Evolutionary conservation across 2,329 filamentous ascomycete genomes (phyloP), one percentile per base, ranked within the genome.

Genomic region (Akanthomyces lecanii): DNA sequence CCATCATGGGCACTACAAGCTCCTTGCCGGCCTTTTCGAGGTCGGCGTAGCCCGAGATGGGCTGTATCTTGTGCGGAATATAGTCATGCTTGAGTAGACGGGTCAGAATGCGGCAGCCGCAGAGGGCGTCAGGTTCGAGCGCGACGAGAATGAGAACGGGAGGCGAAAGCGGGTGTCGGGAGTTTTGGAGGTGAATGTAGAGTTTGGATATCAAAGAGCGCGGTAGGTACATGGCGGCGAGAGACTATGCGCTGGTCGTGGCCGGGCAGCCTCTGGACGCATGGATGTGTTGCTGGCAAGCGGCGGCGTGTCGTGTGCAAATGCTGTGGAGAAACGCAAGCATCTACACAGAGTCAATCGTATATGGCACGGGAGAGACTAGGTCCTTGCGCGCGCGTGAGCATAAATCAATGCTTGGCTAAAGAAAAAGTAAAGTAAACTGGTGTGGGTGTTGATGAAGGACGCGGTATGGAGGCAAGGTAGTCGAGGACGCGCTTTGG

Each of bases 1-100:
- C 88, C 81, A 92, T 93, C 91, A 97, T 92, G 12, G 92, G 92
- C 61, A 82, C 83, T 47, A 97, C 89, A 51, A 96, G 82, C 67
- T 93, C 87, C 71, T 85, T 84, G 52, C 93, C 93, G 25, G 89
- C 89, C 69, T 86, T 88, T 71, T 91, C 84, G 53, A 99, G 85
- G 74, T 98, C 95, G 67, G 86, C 88, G 85, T 97, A 98, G 62
- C 95, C 95, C 23, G 91, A 87, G 61, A 99, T 89, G 1, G 95
- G 95, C 71, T 97, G 91, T 71, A 98, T 97, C 77, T 97, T 98
- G 79, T 98, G 94, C 16, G 90, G 91, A 69, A 99, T 96, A 73
- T 96, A 98, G 80, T 99, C 95, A 81, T 94, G 90, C 78, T 96
- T 97, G 65, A 99, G 82, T n/a, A 99, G 83, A 57, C 89, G 85